A percentile compares a stretch with the other conserved stretches of the same genome.
Conservation (phyloP, 306 rosid species). For the Malus sylvestris region DNA sequence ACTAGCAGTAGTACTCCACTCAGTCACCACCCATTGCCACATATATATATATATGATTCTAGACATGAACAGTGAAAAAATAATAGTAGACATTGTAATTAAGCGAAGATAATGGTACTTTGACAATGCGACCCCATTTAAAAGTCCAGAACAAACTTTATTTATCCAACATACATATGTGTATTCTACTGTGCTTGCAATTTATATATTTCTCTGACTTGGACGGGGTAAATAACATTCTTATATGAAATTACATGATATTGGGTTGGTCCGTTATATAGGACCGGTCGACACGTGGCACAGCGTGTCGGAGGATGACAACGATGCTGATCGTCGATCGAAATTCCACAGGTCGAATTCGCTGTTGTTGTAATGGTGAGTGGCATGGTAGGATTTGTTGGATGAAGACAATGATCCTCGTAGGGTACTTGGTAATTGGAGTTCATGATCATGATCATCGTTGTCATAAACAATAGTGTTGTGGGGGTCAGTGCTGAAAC, state of each 20-base stretch:
- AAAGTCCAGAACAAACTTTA: constrained; percentile 5
- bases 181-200: constrained; percentile 12
- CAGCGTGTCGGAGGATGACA: constrained; percentile 49
- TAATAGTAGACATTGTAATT: constrained; percentile 54
- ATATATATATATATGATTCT: constrained; percentile 9
- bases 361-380: constrained; percentile 31
- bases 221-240: neutral
- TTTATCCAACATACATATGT: constrained; percentile 8
- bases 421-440: constrained; percentile 37
- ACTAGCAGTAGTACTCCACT: constrained; percentile 11
- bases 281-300: constrained; percentile 55
- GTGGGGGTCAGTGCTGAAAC: constrained; percentile 47
- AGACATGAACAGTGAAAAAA: constrained; percentile 5
- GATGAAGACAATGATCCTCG: constrained; percentile 47
- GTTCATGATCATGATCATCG: constrained; percentile 26
- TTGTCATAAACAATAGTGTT: constrained; percentile 18
- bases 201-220: constrained; percentile 22
- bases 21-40: neutral
- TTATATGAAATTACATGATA: constrained; percentile 9
- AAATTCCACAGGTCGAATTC: constrained; percentile 77
- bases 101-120: constrained; percentile 42
- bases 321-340: constrained; percentile 39
- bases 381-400: constrained; percentile 23
- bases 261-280: constrained; percentile 20
- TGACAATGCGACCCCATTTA: constrained; percentile 58